These are phyloP conservation scores for Cercospora sp. DNA, from an alignment of 2,329 filamentous ascomycete genomes.

Conservation along the genomic window DNA sequence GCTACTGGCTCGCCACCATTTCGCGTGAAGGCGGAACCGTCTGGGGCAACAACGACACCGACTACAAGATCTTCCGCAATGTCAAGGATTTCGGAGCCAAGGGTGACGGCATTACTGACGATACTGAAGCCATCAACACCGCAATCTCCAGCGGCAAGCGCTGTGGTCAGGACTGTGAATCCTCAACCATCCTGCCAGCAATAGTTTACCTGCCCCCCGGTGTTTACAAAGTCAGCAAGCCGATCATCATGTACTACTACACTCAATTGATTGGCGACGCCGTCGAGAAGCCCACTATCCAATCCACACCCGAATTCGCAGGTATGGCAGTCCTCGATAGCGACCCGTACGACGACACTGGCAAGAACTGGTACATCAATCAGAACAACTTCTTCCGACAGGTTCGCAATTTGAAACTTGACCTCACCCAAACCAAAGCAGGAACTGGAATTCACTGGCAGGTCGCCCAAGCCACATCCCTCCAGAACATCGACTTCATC, in stretches of 20 bases:
- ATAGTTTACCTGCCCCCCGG: constrained; percentile 90
- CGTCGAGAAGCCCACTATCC: constrained; percentile 65
- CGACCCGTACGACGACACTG: constrained; percentile 71
- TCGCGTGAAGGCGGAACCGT: constrained; percentile 58
- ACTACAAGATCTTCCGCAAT: constrained; percentile 63
- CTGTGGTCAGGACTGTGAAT: constrained; percentile 80
- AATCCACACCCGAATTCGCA: constrained; percentile 56
- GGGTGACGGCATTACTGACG: constrained; percentile 70
- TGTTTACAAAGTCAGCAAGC: constrained; percentile 76
- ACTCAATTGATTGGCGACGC: constrained; percentile 88
- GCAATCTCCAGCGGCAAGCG: constrained; percentile 87
- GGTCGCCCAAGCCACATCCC: constrained; percentile 57
- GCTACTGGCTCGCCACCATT: constrained; percentile 30
- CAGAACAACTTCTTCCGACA: constrained; percentile 59
- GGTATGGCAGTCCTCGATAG: constrained; percentile 90
- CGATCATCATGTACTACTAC: constrained; percentile 86
- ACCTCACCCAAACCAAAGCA: constrained; percentile 43
- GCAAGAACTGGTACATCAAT: constrained; percentile 54
- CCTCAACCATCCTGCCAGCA: constrained; percentile 77
- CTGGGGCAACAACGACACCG: constrained; percentile 65
- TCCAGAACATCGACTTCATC: constrained; percentile 63
- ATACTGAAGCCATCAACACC: constrained; percentile 83
- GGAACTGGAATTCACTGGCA: constrained; percentile 55
- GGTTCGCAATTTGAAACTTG: constrained; percentile 56
- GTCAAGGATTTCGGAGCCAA: constrained; percentile 46